These are phyloP conservation scores for Gilbertella persicaria DNA, from an alignment of 371 early-diverging fungal species.

Conservation along the genomic window DNA sequence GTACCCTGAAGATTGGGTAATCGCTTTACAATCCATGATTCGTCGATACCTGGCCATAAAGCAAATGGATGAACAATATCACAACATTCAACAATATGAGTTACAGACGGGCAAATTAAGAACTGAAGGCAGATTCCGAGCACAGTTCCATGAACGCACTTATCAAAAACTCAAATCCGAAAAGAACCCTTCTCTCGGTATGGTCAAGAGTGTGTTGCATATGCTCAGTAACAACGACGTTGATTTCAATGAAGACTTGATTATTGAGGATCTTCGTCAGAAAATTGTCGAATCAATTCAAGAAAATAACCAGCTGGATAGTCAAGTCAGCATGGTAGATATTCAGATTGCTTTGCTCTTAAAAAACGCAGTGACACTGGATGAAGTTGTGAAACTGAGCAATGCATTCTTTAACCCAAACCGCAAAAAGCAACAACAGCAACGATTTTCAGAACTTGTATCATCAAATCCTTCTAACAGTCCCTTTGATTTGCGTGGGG, in stretches of 20 bases:
- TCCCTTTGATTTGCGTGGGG: slow-evolving; percentile 60
- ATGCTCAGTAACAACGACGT: slow-evolving; percentile 89
- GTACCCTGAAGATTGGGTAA: slow-evolving; percentile 24
- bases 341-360: slow-evolving; percentile 96
- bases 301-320: slow-evolving; percentile 87
- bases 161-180: slow-evolving; percentile 44
- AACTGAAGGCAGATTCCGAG: slow-evolving; percentile 7
- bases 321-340: slow-evolving; percentile 88
- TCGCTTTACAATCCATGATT: slow-evolving; percentile 19
- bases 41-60: slow-evolving; percentile 15
- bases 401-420: slow-evolving; percentile 45
- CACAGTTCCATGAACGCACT: slow-evolving; percentile 16
- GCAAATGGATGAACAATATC: slow-evolving; percentile 1
- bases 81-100: slow-evolving; percentile 5
- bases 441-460: slow-evolving; percentile 45
- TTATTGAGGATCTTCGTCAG: slow-evolving; percentile 87
- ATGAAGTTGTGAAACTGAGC: slow-evolving; percentile 81
- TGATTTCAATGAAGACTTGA: slow-evolving; percentile 91
- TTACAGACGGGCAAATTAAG: slow-evolving; percentile 1
- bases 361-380: slow-evolving; percentile 93
- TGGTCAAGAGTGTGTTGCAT: slow-evolving; percentile 87
- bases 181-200: slow-evolving; percentile 78
- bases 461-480: slow-evolving; percentile 22
- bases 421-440: slow-evolving; percentile 54
- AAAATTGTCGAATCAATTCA: slow-evolving; percentile 86